These are phyloP conservation scores for Lojkania enalia DNA, from an alignment of 2,329 filamentous ascomycete genomes.

Conservation along the genomic window DNA sequence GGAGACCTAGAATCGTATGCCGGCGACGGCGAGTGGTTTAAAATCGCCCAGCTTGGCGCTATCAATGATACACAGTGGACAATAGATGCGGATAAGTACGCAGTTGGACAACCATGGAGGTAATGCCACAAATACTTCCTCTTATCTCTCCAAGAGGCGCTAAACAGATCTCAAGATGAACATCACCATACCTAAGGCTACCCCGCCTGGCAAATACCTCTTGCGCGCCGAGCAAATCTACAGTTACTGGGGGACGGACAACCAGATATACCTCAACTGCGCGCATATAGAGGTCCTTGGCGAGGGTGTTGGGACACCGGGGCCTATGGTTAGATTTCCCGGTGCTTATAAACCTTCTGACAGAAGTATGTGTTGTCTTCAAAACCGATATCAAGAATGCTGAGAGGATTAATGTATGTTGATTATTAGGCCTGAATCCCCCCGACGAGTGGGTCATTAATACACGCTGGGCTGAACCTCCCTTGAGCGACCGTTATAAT, in stretches of 20 bases:
- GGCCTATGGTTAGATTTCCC: not conserved
- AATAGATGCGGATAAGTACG: no score
- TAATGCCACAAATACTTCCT: not conserved
- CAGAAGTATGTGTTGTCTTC: no score
- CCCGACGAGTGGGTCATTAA: no score
- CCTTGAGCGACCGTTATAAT: no score
- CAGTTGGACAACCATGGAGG: conserved; percentile 3
- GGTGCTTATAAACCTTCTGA: not conserved
- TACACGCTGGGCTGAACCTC: no score
- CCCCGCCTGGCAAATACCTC: conserved; percentile 10
- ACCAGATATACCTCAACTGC: conserved; percentile 5
- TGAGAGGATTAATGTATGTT: no score
- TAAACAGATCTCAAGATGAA: conserved; percentile 8
- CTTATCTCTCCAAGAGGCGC: not conserved
- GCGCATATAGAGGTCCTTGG: conserved; percentile 5
- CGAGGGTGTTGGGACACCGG: not conserved
- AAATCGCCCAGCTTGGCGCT: conserved; percentile 1
- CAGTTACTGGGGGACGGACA: not conserved
- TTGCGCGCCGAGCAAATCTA: conserved; percentile 5
- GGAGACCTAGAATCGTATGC: conserved; percentile 4
- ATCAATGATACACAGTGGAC: no score
- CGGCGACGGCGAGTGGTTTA: conserved; percentile 13
- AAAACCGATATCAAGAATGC: no score
- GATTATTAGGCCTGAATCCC: no score
- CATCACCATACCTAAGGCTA: conserved; percentile 11